These are phyloP conservation scores for Ascochyta pisi DNA, from an alignment of 2,329 filamentous ascomycete genomes.

Conservation along the genomic window DNA sequence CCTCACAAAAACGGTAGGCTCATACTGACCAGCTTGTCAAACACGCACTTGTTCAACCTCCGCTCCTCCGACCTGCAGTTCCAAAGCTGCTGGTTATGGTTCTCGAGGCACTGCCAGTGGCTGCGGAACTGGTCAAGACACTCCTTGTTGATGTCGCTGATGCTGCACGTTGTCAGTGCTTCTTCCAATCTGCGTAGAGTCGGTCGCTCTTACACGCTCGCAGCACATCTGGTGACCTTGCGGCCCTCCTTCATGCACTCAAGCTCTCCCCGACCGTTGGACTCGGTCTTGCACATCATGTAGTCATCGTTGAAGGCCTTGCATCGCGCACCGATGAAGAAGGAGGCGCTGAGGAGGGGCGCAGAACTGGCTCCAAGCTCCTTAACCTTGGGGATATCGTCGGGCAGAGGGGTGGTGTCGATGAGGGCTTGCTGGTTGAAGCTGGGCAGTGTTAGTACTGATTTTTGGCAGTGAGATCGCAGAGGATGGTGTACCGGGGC, in stretches of 20 bases:
- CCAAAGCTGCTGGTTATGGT: constrained; percentile 98
- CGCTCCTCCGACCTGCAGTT: constrained; percentile 89
- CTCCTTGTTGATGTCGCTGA: constrained; percentile 95
- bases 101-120: constrained; percentile 95
- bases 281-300: constrained; percentile 99
- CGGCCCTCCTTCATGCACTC: constrained; percentile 96
- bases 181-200: not conserved
- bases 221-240: constrained; percentile 94
- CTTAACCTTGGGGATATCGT: constrained; percentile 87
- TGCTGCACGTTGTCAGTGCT: constrained; percentile 57
- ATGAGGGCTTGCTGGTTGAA: constrained; percentile 94
- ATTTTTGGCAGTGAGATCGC: constrained; percentile 8
- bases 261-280: constrained; percentile 86
- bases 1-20: not conserved
- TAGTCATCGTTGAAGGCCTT: constrained; percentile 97
- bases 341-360: constrained; percentile 87
- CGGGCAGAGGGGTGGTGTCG: constrained; percentile 94
- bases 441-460: constrained; percentile 59
- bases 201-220: constrained; percentile 74
- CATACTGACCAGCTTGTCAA: constrained; percentile 83
- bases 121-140: constrained; percentile 89
- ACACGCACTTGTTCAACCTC: constrained; percentile 93
- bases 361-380: constrained; percentile 94
- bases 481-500: constrained; percentile 58
- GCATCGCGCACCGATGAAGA: constrained; percentile 97